Evolutionary conservation across 805 yeast species (phyloP).

Genomic region (Wickerhamiella vanderwaltii): DNA sequence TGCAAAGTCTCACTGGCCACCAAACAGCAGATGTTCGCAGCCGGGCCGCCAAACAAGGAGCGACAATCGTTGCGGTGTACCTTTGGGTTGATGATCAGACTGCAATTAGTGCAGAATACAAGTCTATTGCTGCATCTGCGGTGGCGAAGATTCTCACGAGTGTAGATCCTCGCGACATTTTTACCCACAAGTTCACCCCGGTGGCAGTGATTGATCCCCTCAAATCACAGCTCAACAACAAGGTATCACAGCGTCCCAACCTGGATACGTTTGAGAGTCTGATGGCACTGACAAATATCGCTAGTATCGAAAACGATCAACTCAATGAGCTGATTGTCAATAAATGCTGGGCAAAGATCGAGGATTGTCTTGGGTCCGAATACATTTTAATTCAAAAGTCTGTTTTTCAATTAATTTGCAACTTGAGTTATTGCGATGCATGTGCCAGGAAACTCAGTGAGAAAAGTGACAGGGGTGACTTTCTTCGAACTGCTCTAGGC

Average conservation of each 20-base stretch:
- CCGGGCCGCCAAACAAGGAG: slow-evolving; percentile 28
- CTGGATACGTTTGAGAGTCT: slow-evolving; percentile 42
- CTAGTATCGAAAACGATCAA: slow-evolving; percentile 35
- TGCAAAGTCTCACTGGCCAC: slow-evolving; percentile 26
- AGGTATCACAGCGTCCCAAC: slow-evolving; percentile 18
- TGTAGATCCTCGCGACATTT: slow-evolving; percentile 26
- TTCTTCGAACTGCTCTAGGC: slow-evolving; percentile 27
- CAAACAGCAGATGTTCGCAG: slow-evolving; percentile 21
- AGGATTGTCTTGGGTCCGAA: slow-evolving; percentile 34
- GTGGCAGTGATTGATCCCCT: slow-evolving; percentile 26
- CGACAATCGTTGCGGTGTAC: slow-evolving; percentile 25
- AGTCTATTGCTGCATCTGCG: slow-evolving; percentile 22
- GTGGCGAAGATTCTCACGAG: slow-evolving; percentile 29
- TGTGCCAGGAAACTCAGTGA: slow-evolving; percentile 30
- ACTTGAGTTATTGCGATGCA: slow-evolving; percentile 35
- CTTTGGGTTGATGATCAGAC: slow-evolving; percentile 19
- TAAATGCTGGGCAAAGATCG: slow-evolving; percentile 37
- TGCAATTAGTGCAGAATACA: slow-evolving; percentile 16
- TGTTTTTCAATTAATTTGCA: slow-evolving; percentile 50
- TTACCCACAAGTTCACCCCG: slow-evolving; percentile 26
- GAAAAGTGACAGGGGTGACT: slow-evolving; percentile 21
- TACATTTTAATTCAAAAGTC: slow-evolving; percentile 44
- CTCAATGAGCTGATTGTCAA: slow-evolving; percentile 32
- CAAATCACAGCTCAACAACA: slow-evolving; percentile 21
- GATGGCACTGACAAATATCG: slow-evolving; percentile 55